Evolutionary conservation across 306 rosid genomes (phyloP), one percentile per base, ranked within the genome.

Genomic region (Malus domestica): DNA sequence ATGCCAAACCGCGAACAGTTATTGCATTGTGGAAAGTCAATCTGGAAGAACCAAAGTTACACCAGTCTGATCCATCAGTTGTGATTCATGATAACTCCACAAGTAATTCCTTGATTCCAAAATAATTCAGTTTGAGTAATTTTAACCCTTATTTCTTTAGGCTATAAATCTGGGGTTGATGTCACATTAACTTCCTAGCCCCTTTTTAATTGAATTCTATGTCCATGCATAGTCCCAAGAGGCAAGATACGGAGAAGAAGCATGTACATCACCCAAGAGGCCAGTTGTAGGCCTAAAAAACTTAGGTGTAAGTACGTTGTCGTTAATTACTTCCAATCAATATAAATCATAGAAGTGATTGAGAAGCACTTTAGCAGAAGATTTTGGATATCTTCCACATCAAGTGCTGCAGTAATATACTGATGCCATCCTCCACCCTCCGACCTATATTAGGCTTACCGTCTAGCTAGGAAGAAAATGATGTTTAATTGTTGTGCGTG

Each of bases 31-130:
- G 98, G 98, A 90, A 86, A 82, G 91, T 95, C 78, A 84, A 89
- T 78, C 86, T 96, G 85, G 94, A 89, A 52, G 93, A 89, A 85
- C 87, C 93, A 64, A 96, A 89, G 85, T 81, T 82, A 55, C 91
- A 68, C 81, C 97, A 78, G 67, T 81, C 99, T 82, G 99, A 96
- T 80, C 93, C 91, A 4, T 88, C 96, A 22, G 91, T 96, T 86
- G 44, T 83, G 71, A 87, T 96, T 64, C 84, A 77, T 63, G 91
- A 89, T 49, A 74, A 22, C 57, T 8, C 83, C 61, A 13, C 88
- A 66, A 91, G 97, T 96, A 89, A 85, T 84, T 73, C 68, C 84
- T 84, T 83, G 66, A 58, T 71, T 40, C 88, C 51, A 13, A 69
- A 44, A 3, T 10, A 25, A 57, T 57, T 62, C 15, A 13, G 55